phyloP scores from a whole-genome alignment of 169 alveolate species.

The Plasmodium gallinaceum region DNA sequence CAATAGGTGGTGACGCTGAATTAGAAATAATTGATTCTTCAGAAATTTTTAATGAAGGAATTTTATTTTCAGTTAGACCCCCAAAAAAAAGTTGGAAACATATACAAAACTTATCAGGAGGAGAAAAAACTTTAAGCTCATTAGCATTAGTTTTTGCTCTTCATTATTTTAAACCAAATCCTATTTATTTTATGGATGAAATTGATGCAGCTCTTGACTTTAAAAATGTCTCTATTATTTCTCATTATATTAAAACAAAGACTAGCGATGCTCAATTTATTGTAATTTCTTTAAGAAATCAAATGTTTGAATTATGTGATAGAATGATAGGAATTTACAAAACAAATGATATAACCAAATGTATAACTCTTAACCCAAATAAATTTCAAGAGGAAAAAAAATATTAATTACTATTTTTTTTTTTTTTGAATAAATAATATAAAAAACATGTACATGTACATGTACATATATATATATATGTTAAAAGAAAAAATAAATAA shows the following conservation, averaged over 20 bases:
- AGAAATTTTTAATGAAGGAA: conserved; percentile 98
- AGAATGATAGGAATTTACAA: conserved; percentile 95
- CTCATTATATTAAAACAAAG: conserved; percentile 90
- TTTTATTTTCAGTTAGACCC: conserved; percentile 97
- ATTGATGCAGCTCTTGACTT: conserved; percentile 99
- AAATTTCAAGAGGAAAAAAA: background rate
- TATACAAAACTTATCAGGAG: conserved; percentile 96
- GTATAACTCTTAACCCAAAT: conserved; percentile 61
- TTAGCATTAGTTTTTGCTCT: conserved; percentile 98
- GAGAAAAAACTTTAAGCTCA: conserved; percentile 98
- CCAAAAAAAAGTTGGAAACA: conserved; percentile 98
- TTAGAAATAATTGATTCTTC: conserved; percentile 96
- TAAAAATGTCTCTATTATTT: conserved; percentile 95
- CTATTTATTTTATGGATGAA: conserved; percentile 99
- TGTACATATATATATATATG: too few species aligned
- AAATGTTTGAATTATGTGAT: conserved; percentile 97
- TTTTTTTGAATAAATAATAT: too few species aligned
- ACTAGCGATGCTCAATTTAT: conserved; percentile 98
- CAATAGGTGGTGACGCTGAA: conserved; percentile 99
- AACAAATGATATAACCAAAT: conserved; percentile 93
- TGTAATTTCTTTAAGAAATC: conserved; percentile 95
- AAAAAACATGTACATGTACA: too few species aligned
- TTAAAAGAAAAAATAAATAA: too few species aligned
- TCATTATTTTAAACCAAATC: conserved; percentile 98
- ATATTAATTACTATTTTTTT: too few species aligned